Conservation (phyloP, 1,284 basidiomycete genomes). For the Meira nashicola region DNA sequence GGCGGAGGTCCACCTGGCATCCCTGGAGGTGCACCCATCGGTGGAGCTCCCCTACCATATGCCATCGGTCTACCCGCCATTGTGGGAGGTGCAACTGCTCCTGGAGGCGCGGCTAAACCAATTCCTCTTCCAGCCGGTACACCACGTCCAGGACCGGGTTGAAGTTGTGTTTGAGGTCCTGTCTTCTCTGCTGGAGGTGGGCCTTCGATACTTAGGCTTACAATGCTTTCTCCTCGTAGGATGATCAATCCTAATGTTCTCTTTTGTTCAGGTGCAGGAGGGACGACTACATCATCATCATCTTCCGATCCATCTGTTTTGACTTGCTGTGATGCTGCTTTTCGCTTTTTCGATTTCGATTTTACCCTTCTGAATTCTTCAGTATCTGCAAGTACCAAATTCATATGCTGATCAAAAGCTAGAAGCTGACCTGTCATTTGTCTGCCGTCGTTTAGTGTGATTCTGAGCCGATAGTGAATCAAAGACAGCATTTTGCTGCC, state of each 20-base stretch:
- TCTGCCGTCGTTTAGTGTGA: slow-evolving; percentile 96
- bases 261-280: slow-evolving; percentile 85
- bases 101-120: slow-evolving; percentile 78
- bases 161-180: slow-evolving; percentile 64
- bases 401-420: slow-evolving; percentile 99
- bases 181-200: slow-evolving; percentile 88
- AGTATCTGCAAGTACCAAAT: slow-evolving; percentile 89
- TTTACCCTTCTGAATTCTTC: slow-evolving; percentile 50
- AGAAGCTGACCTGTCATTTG: slow-evolving; percentile 95
- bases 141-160: slow-evolving; percentile 84
- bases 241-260: slow-evolving; percentile 91
- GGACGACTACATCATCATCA: slow-evolving; percentile 56
- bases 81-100: slow-evolving; percentile 56
- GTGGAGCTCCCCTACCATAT: slow-evolving; percentile 56
- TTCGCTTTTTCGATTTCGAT: slow-evolving; percentile 32
- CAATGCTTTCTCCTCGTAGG: slow-evolving; percentile 90
- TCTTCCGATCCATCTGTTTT: slow-evolving; percentile 34
- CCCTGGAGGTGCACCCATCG: slow-evolving; percentile 57
- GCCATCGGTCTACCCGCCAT: slow-evolving; percentile 28
- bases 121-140: slow-evolving; percentile 95
- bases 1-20: slow-evolving; percentile 35
- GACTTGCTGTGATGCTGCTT: slow-evolving; percentile 18
- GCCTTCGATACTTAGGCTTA: slow-evolving; percentile 89
- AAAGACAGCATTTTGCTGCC: slow-evolving; percentile 83
- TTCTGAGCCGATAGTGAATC: slow-evolving; percentile 94